These are phyloP conservation scores for Gossypium arboreum DNA, from an alignment of 345 rosid species.

Conservation along the genomic window DNA sequence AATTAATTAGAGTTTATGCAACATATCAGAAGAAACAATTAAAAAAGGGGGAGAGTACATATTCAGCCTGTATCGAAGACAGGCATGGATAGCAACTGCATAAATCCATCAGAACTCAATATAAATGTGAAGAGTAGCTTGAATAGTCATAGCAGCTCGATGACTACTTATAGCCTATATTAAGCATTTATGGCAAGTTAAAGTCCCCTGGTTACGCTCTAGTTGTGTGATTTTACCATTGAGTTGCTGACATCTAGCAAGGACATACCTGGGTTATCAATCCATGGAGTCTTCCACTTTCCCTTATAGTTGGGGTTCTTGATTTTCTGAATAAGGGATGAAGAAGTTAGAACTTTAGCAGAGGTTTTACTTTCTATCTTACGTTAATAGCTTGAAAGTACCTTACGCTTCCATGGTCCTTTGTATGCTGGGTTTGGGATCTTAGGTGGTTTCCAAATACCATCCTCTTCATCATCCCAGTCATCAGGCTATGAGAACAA, in stretches of 20 bases:
- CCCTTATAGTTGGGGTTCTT: constrained; percentile 94
- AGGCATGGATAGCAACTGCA: not conserved
- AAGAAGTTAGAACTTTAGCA: constrained; percentile 7
- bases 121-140: not conserved
- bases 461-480: constrained; percentile 79
- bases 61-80: not conserved
- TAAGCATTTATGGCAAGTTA: constrained; percentile 5
- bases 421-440: constrained; percentile 67
- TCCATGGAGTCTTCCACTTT: constrained; percentile 87
- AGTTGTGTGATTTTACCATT: constrained; percentile 3
- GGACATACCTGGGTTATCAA: constrained; percentile 82
- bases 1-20: too few relatives aligned
- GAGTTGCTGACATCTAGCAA: not conserved
- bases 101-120: not conserved
- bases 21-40: not conserved
- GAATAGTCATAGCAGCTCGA: not conserved
- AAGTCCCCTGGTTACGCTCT: not conserved
- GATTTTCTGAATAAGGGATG: constrained; percentile 49
- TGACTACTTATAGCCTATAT: not conserved
- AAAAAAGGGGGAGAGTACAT: not conserved
- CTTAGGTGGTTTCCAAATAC: constrained; percentile 64
- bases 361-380: not conserved
- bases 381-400: constrained; percentile 18
- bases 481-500: constrained; percentile 48
- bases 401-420: constrained; percentile 83